Evolutionary conservation across 164 flowering plant species (phyloP), one percentile per base, ranked within the genome.

Genomic region (Dillenia turbinata): DNA sequence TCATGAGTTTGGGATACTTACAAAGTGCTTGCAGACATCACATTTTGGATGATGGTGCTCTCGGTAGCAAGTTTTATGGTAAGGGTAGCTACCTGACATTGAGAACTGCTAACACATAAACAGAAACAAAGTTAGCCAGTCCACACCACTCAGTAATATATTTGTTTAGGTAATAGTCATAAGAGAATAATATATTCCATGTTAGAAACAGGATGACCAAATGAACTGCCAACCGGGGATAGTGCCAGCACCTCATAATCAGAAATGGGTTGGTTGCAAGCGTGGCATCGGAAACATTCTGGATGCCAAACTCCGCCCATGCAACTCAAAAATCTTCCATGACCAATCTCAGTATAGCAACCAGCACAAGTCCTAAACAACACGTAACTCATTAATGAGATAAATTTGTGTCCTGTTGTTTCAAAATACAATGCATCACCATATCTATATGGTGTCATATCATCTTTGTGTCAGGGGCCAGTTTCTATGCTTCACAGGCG

Each of bases 291-390:
- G 49, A 95, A 95, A 67, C 99, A 95, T 71, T 95, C 92, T 16
- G 98, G 99, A 74, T 95, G 99, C 97, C 97, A 95, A 71, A 85
- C 75, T 54, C 74, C 79, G 49, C 84, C 92, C 97, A 90, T 85
- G 85, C 99, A 90, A 77, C 90, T 92, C 63, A 95, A 73, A 68
- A 63, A 92, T 60, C 96, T 79, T 62, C 97, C 99, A 72, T 88
- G 87, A 60, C 98, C 97, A 69, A 95, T 90, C 79, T 83, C 92
- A 57, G 70, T 57, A 16, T 82, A 77, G 84, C 99, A 95, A 64
- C 97, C 98, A 68, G 96, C 91, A 75, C 98, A 93, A 45, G 81
- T 74, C 79, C 96, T 90, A 63, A 64, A 69, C 58, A 44, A 45
- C 51, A 51, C 9, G 48, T 48, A 44, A 16, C 44, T 66, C 8